Conservation (phyloP, 1,284 basidiomycete genomes). For the Cystobasidiaceae sp. region DNA sequence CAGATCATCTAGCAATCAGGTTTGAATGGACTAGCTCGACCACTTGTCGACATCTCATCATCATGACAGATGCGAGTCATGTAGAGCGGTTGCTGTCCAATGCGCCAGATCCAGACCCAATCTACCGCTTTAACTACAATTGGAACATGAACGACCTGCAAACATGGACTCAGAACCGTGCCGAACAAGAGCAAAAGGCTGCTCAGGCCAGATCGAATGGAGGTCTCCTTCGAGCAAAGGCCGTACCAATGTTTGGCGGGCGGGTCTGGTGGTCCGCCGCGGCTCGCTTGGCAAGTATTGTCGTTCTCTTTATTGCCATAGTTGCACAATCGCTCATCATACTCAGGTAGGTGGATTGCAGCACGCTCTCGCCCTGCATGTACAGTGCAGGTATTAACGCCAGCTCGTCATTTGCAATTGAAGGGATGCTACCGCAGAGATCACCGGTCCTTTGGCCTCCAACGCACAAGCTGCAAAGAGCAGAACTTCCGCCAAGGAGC, state of each 20-base stretch:
- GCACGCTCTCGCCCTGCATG: not conserved
- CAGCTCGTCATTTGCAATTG: no score
- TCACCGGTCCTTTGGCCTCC: not conserved
- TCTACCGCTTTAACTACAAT: slow-evolving; percentile 4
- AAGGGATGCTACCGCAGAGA: not conserved
- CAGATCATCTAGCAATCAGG: no score
- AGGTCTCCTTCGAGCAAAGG: not conserved
- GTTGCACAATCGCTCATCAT: slow-evolving; percentile 7
- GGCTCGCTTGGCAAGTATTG: not conserved
- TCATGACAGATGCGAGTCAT: no score
- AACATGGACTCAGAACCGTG: slow-evolving; percentile 2
- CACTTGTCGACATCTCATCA: no score
- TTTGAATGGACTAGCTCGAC: no score
- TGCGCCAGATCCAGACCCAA: slow-evolving; percentile 4
- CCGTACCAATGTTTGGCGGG: slow-evolving; percentile 6
- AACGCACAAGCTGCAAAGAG: not conserved
- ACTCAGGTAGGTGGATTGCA: not conserved
- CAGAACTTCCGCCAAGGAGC: not conserved
- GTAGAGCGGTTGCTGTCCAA: slow-evolving; percentile 4
- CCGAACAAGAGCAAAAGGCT: not conserved
- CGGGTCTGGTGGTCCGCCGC: slow-evolving; percentile 22
- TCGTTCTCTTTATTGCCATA: slow-evolving; percentile 2
- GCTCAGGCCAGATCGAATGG: not conserved
- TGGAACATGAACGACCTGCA: slow-evolving; percentile 15
- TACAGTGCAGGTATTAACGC: no score